phyloP scores from a whole-genome alignment of 345 rosid genomes.

The Cardamine resedifolia region DNA sequence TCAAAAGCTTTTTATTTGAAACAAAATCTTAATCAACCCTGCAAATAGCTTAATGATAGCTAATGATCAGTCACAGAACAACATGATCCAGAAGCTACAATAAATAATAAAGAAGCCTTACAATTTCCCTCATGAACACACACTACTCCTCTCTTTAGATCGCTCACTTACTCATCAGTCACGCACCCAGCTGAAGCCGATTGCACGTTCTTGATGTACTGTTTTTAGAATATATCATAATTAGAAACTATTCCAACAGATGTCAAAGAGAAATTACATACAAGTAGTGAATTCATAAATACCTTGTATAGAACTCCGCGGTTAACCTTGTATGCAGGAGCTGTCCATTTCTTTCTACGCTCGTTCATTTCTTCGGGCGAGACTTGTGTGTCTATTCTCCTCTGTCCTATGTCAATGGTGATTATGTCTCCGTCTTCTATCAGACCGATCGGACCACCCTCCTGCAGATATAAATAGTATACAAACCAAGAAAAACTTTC shows the following conservation, averaged over 20 bases:
- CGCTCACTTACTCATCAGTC: slow-evolving; percentile 63
- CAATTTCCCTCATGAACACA: slow-evolving; percentile 56
- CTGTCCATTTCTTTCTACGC: slow-evolving; percentile 70
- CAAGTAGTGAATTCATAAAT: neutral
- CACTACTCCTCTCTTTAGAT: slow-evolving; percentile 43
- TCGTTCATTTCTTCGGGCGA: slow-evolving; percentile 61
- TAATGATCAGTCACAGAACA: no score
- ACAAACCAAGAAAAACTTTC: neutral
- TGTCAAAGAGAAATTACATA: neutral
- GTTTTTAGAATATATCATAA: slow-evolving; percentile 21
- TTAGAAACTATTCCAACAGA: slow-evolving; percentile 17
- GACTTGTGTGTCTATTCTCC: slow-evolving; percentile 68
- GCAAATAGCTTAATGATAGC: no score
- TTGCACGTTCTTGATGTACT: slow-evolving; percentile 94
- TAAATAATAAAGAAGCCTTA: slow-evolving; percentile 56
- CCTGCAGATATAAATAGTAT: slow-evolving; percentile 47
- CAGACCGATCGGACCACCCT: slow-evolving; percentile 96
- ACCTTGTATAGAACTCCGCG: slow-evolving; percentile 85
- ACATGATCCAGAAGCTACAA: no score
- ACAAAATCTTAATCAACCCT: no score
- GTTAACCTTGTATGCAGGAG: slow-evolving; percentile 72
- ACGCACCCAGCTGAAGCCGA: slow-evolving; percentile 90
- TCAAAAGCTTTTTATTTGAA: no score
- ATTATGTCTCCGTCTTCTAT: slow-evolving; percentile 75
- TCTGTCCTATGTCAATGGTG: slow-evolving; percentile 67